Evolutionary conservation across 1,139 yeast genomes (phyloP).

Genomic region (Arxiozyma heterogenica): DNA sequence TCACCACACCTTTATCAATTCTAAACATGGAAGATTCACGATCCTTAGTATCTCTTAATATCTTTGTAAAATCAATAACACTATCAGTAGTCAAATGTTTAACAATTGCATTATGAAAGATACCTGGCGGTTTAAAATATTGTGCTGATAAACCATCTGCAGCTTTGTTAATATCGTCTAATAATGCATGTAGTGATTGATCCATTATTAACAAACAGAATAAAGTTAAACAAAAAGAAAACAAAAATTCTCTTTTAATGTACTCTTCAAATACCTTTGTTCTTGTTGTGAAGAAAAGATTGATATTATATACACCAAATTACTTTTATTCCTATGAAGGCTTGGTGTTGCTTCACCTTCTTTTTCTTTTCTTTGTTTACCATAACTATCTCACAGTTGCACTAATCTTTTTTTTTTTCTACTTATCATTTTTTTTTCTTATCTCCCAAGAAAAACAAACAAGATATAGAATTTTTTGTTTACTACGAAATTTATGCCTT

Average conservation of each 20-base stretch:
- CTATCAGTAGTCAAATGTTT: slow-evolving; percentile 15
- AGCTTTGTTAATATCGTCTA: slow-evolving; percentile 24
- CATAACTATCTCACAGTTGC: neutral
- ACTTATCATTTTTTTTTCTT: too few relatives aligned
- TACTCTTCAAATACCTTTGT: too few relatives aligned
- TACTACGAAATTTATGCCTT: neutral
- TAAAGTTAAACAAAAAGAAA: too few relatives aligned
- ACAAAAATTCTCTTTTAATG: too few relatives aligned
- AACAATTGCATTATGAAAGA: slow-evolving; percentile 29
- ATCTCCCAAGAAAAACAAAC: neutral
- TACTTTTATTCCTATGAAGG: neutral
- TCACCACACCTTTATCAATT: slow-evolving; percentile 18
- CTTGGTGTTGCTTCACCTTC: neutral
- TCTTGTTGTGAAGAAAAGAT: too few relatives aligned
- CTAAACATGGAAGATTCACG: slow-evolving; percentile 26
- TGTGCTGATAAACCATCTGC: slow-evolving; percentile 23
- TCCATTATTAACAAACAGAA: slow-evolving; percentile 13
- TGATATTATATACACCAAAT: neutral
- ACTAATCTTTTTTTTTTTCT: too few relatives aligned
- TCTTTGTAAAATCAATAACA: slow-evolving; percentile 19
- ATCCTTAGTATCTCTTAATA: slow-evolving; percentile 26
- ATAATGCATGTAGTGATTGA: slow-evolving; percentile 21
- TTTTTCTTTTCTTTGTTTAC: neutral
- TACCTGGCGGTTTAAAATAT: slow-evolving; percentile 31
- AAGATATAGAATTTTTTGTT: neutral